Evolutionary conservation across 495 filamentous ascomycete genomes (phyloP), one percentile per base, ranked within the genome.

Genomic region (Penicillium cosmopolitanum): DNA sequence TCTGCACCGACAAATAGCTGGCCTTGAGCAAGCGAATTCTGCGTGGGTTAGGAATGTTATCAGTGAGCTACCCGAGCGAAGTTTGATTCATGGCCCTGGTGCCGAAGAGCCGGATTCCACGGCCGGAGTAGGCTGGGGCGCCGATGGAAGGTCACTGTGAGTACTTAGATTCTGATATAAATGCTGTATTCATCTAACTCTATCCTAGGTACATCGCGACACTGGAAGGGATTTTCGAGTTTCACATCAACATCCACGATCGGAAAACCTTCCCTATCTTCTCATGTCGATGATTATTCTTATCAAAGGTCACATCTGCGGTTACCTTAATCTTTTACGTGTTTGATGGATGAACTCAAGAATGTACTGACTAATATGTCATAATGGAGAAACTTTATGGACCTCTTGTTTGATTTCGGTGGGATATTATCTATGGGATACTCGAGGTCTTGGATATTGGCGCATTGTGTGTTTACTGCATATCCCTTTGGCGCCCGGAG

Each of bases 211-310:
- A 87, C 62, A 79, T 90, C 64, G 90, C 82, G n/a, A 89, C 88
- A 4, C 80, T 89, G 53, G 81, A 88, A 51, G 90, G 90, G 18
- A 88, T 93, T 16, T 87, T 89, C 58, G 87, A 92, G 71, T 89
- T 86, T 60, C 80, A 80, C 21, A 77, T 92, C 55, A 88, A 93
- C 65, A 66, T 86, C 19, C 67, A 79, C n/a, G 82, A 84, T 51
- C 80, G 89, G 57, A 89, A 85, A 70, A 79, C 82, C 5, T 89
- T 86, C 64, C 88, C 89, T 25, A 79, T 80, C 34, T 75, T 89
- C 42, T 74, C 75, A 21, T 80, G 83, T 59, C 78, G 87, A 54
- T 92, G 63, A 84, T 16, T 16, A 38, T 16, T 16, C 4, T 19
- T 19, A 44, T 10, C 36, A 6, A 40, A 40, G 36, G 15, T n/a